Conservation (phyloP, 176 grass and related monocot species). For the Chloris gayana region DNA sequence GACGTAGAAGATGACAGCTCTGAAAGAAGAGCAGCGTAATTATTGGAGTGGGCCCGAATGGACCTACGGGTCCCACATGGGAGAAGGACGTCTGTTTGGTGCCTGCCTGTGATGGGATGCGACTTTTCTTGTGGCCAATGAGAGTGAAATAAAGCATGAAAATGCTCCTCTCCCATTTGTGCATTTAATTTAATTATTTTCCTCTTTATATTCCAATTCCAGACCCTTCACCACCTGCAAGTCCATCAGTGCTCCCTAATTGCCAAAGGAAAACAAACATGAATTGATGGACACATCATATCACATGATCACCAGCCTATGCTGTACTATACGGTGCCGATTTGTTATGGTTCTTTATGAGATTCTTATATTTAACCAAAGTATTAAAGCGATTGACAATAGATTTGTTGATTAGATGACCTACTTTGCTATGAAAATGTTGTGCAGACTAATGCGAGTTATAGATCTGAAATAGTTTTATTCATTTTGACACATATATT, state of each 20-base stretch:
- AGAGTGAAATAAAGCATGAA: slow-evolving; percentile 51
- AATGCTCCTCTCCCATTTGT: slow-evolving; percentile 22
- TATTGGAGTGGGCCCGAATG: slow-evolving; percentile 70
- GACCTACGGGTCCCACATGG: neutral
- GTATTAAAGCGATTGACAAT: slow-evolving; percentile 16
- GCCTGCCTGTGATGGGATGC: slow-evolving; percentile 39
- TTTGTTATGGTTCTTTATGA: neutral
- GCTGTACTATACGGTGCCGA: neutral
- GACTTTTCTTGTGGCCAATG: slow-evolving; percentile 58
- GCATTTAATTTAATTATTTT: neutral
- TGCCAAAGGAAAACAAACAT: slow-evolving; percentile 21
- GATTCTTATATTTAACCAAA: slow-evolving; percentile 40
- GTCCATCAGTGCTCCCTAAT: neutral
- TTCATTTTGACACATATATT: neutral
- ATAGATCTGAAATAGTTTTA: neutral
- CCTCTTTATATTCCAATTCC: neutral
- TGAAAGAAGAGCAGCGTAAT: slow-evolving; percentile 48
- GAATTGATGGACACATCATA: slow-evolving; percentile 8
- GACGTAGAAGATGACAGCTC: slow-evolving; percentile 11
- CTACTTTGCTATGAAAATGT: neutral
- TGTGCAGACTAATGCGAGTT: neutral
- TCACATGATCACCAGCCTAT: neutral
- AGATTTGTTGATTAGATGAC: slow-evolving; percentile 19
- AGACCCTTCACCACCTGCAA: neutral
- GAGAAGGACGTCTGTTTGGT: neutral